Evolutionary conservation across 306 rosid genomes (phyloP).

Genomic region (Acacia melanoxylon): DNA sequence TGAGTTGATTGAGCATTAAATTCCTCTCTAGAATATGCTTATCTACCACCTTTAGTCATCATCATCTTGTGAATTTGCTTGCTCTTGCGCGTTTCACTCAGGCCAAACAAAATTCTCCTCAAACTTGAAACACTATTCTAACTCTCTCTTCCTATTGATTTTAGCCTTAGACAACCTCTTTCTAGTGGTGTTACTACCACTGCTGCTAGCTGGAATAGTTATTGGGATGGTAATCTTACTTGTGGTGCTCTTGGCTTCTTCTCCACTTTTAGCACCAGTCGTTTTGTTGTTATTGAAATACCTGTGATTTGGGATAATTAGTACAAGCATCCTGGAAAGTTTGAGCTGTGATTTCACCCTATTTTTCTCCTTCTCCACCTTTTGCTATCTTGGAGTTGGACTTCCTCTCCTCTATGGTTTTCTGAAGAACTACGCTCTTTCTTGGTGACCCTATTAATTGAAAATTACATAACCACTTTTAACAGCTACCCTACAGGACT

Average conservation of each 20-base stretch:
- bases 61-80: neutral
- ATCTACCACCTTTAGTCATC: neutral
- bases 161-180: neutral
- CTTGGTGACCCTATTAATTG: neutral
- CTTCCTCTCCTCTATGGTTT: neutral
- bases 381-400: neutral
- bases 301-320: too few relatives aligned
- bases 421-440: neutral
- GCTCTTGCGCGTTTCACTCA: neutral
- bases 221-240: too few relatives aligned
- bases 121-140: neutral
- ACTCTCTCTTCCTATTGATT: neutral
- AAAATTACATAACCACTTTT: neutral
- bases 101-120: neutral
- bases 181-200: neutral
- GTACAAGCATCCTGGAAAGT: neutral
- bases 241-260: neutral
- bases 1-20: too few relatives aligned
- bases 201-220: neutral
- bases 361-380: neutral
- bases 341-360: neutral
- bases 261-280: neutral
- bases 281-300: neutral
- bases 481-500: neutral
- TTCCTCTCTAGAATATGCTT: too few relatives aligned